Conservation (phyloP, 768 basidiomycete species). For the Mrakia hoshinonis region DNA sequence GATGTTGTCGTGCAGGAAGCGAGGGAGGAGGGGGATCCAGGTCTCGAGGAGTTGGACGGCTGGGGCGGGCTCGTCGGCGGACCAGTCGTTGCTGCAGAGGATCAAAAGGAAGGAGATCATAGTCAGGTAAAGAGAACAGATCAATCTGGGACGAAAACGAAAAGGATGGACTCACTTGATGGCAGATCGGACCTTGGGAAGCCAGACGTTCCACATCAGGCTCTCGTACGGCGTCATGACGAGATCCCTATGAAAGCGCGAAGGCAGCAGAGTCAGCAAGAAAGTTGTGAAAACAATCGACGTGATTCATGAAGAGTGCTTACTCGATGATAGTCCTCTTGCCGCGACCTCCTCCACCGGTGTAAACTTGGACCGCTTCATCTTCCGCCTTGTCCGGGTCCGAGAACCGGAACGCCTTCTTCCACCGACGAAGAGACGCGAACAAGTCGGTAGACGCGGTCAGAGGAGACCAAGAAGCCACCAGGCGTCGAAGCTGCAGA, state of each 20-base stretch:
- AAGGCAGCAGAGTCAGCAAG: not conserved
- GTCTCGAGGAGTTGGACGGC: slow-evolving; percentile 76
- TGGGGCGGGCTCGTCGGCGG: slow-evolving; percentile 59
- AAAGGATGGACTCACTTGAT: slow-evolving; percentile 53
- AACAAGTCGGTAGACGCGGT: slow-evolving; percentile 36
- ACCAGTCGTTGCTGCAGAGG: slow-evolving; percentile 68
- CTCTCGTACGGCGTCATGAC: slow-evolving; percentile 93
- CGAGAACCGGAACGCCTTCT: slow-evolving; percentile 38
- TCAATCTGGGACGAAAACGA: not conserved
- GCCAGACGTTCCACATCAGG: slow-evolving; percentile 87
- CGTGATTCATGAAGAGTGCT: not conserved
- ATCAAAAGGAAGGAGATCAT: too few species aligned
- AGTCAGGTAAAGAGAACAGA: not conserved
- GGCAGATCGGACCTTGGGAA: slow-evolving; percentile 83
- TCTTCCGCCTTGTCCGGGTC: slow-evolving; percentile 28
- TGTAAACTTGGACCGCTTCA: slow-evolving; percentile 53
- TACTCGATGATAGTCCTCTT: slow-evolving; percentile 34
- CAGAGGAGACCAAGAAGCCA: slow-evolving; percentile 74
- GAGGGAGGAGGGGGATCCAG: slow-evolving; percentile 79
- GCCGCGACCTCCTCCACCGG: slow-evolving; percentile 44
- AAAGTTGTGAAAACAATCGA: slow-evolving; percentile 31
- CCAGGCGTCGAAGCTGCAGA: slow-evolving; percentile 57
- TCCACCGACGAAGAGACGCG: slow-evolving; percentile 33
- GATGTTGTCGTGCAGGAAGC: slow-evolving; percentile 86
- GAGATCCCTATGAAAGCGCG: slow-evolving; percentile 36